phyloP scores from a whole-genome alignment of 2,329 filamentous ascomycete genomes.

The Ophiocordyceps camponoti-leonardi region DNA sequence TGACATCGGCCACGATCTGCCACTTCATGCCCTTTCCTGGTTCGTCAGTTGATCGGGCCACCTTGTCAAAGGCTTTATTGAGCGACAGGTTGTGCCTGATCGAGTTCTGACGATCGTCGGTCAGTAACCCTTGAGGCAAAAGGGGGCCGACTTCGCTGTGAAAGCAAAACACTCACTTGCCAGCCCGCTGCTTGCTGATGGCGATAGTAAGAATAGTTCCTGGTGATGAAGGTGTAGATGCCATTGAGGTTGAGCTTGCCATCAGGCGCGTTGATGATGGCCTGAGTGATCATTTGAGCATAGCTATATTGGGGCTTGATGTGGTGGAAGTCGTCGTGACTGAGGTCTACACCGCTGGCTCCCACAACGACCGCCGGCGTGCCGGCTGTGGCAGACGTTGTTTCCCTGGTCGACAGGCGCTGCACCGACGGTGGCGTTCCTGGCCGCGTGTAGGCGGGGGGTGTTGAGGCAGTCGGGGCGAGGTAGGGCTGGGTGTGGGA shows the following conservation, averaged over 20 bases:
- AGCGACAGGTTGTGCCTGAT: constrained; percentile 93
- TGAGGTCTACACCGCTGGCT: constrained; percentile 51
- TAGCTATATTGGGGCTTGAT: constrained; percentile 95
- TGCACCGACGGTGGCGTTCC: constrained; percentile 39
- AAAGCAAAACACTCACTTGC: constrained; percentile 45
- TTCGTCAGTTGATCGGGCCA: constrained; percentile 81
- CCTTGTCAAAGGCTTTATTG: constrained; percentile 89
- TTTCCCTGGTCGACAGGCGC: constrained; percentile 10
- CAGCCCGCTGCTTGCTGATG: constrained; percentile 63
- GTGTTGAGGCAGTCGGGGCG: constrained; percentile 43
- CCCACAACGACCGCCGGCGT: constrained; percentile 20
- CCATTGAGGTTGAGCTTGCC: constrained; percentile 81
- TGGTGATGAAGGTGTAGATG: constrained; percentile 88
- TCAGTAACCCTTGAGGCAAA: neutral
- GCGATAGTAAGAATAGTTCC: constrained; percentile 84
- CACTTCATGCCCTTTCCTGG: constrained; percentile 99
- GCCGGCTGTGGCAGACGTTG: constrained; percentile 12
- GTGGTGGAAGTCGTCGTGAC: constrained; percentile 68
- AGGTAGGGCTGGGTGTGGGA: constrained; percentile 27
- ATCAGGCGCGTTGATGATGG: constrained; percentile 72
- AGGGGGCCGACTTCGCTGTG: neutral
- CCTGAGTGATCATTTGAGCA: constrained; percentile 91
- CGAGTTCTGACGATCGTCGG: constrained; percentile 46
- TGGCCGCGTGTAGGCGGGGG: constrained; percentile 41
- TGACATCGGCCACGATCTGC: constrained; percentile 73